Conservation (phyloP, 31 red algal genomes). For the Odonthalia washingtoniensis region DNA sequence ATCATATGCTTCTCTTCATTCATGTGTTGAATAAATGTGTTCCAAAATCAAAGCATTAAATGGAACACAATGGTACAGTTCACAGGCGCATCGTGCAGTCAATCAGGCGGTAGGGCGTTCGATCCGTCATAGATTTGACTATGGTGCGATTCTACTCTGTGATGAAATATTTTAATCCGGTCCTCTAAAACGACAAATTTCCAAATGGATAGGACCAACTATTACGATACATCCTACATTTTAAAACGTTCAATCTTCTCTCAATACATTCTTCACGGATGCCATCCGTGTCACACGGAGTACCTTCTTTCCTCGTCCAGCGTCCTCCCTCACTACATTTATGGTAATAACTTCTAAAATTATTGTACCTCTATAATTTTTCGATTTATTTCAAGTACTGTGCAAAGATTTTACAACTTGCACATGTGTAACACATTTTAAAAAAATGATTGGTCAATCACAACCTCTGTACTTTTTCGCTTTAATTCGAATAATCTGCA, state of each 20-base stretch:
- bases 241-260: slow-evolving; percentile 26
- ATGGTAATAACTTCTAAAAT: too few species aligned
- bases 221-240: slow-evolving; percentile 54
- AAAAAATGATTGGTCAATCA: too few species aligned
- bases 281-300: too few species aligned
- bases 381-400: too few species aligned
- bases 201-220: slow-evolving; percentile 79
- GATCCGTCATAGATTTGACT: slow-evolving; percentile 89
- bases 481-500: too few species aligned
- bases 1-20: slow-evolving; percentile 80
- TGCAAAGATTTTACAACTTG: too few species aligned
- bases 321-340: too few species aligned
- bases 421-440: too few species aligned
- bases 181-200: slow-evolving; percentile 57
- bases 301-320: too few species aligned
- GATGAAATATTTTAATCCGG: slow-evolving; percentile 85
- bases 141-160: slow-evolving; percentile 92
- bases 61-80: slow-evolving; percentile 85
- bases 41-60: slow-evolving; percentile 20
- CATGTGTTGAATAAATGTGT: slow-evolving; percentile 70
- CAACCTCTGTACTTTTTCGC: too few species aligned
- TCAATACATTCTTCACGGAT: slow-evolving; percentile 53
- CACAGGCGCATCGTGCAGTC: slow-evolving; percentile 83
- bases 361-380: too few species aligned
- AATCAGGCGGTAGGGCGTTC: slow-evolving; percentile 93